A percentile compares a stretch with the other conserved stretches of the same genome.
These are phyloP conservation scores for Suillus alpinus DNA, from an alignment of 768 basidiomycete species.

Conservation along the genomic window DNA sequence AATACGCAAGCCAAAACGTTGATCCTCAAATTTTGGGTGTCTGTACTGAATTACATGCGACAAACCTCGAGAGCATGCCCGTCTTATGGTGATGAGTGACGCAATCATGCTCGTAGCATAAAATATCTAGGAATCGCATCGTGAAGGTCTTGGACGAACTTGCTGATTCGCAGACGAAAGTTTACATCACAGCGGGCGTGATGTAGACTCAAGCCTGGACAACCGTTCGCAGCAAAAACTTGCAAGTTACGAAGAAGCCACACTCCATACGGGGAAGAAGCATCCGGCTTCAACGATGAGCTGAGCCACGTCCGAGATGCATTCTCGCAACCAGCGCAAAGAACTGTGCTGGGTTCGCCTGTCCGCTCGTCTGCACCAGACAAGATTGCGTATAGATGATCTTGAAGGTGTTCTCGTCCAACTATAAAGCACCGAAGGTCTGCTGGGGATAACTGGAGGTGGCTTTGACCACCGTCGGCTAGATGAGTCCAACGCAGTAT, in stretches of 20 bases:
- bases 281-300: conserved; percentile 7
- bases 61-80: background rate
- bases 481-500: conserved; percentile 25
- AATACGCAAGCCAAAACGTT: background rate
- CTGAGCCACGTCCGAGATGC: conserved; percentile 8
- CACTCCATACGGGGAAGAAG: conserved; percentile 11
- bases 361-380: conserved; percentile 7
- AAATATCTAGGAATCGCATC: conserved; percentile 15
- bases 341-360: background rate
- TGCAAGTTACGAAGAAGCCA: conserved; percentile 25
- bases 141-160: conserved; percentile 7
- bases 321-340: conserved; percentile 7
- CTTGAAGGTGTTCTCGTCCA: conserved; percentile 31
- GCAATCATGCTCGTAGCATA: conserved; percentile 10
- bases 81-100: too few species aligned
- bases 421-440: conserved; percentile 31
- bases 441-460: conserved; percentile 25
- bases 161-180: background rate
- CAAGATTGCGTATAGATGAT: conserved; percentile 18
- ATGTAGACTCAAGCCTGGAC: background rate
- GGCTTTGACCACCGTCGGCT: conserved; percentile 28
- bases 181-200: background rate
- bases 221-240: conserved; percentile 3
- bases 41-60: background rate
- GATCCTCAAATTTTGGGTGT: background rate